These are phyloP conservation scores for Chenopodium quinoa DNA, from an alignment of 148 eudicot species.

Conservation along the genomic window DNA sequence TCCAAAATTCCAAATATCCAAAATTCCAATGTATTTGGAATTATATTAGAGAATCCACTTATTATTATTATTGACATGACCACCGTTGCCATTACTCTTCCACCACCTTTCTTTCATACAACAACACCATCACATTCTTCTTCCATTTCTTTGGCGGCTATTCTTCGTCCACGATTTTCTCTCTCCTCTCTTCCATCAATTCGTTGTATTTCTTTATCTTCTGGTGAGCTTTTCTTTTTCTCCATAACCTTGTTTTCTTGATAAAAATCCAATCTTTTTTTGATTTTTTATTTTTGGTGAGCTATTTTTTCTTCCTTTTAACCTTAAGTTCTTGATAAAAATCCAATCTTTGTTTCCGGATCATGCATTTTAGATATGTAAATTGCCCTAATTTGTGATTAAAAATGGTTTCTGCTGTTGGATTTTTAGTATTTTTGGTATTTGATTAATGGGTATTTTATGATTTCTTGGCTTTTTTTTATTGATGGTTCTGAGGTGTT, in stretches of 20 bases:
- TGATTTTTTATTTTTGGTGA: constrained; percentile 13
- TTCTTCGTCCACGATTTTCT: constrained; percentile 2
- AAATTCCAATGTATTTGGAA: constrained; percentile 1
- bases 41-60: neutral
- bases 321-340: neutral
- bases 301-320: neutral
- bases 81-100: constrained; percentile 11
- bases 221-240: constrained; percentile 17
- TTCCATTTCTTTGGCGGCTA: constrained; percentile 11
- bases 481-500: too few species aligned
- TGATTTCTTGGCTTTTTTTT: neutral
- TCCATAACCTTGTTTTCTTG: neutral
- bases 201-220: neutral
- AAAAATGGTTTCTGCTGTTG: neutral
- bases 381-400: neutral
- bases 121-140: neutral
- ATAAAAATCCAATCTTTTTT: constrained; percentile 4
- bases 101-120: constrained; percentile 2
- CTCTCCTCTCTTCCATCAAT: neutral
- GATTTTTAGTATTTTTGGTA: neutral
- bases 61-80: neutral
- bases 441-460: neutral
- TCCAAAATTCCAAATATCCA: neutral
- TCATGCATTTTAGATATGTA: neutral
- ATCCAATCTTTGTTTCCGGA: constrained; percentile 8